phyloP scores from a whole-genome alignment of 177 flowering plant genomes.

The Vitis hybrid region DNA sequence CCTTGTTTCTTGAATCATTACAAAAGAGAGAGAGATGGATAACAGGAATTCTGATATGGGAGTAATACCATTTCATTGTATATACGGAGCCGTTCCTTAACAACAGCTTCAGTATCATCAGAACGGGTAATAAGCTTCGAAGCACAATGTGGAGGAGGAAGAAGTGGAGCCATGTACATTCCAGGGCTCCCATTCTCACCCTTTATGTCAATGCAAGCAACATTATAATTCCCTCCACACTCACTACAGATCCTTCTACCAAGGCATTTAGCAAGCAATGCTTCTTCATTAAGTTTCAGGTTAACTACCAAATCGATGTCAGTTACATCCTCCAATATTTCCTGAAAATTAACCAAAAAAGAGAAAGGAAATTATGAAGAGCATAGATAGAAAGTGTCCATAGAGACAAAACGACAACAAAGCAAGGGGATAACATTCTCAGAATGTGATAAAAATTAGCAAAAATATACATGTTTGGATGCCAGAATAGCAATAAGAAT shows the following conservation, averaged over 20 bases:
- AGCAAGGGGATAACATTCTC: no score
- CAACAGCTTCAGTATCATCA: slow-evolving; percentile 86
- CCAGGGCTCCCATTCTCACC: slow-evolving; percentile 74
- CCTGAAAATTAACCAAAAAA: slow-evolving; percentile 38
- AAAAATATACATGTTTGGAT: neutral
- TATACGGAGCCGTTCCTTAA: slow-evolving; percentile 71
- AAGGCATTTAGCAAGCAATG: slow-evolving; percentile 81
- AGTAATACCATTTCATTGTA: slow-evolving; percentile 74
- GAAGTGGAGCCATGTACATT: slow-evolving; percentile 88
- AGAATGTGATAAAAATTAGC: neutral
- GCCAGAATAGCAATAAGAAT: no score
- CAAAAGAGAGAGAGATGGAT: no score
- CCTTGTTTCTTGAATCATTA: no score
- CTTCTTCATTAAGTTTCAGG: slow-evolving; percentile 83
- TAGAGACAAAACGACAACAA: no score
- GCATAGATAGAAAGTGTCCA: neutral
- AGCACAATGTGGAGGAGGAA: slow-evolving; percentile 78
- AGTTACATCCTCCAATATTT: slow-evolving; percentile 87
- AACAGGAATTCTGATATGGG: no score
- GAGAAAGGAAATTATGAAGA: neutral
- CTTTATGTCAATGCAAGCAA: slow-evolving; percentile 75
- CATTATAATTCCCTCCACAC: slow-evolving; percentile 77
- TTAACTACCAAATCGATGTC: slow-evolving; percentile 87
- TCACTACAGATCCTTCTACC: slow-evolving; percentile 92
- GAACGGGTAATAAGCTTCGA: slow-evolving; percentile 83